Evolutionary conservation across 441 rosid genomes (phyloP), one percentile per base, ranked within the genome.

Genomic region (Kokia cookei): DNA sequence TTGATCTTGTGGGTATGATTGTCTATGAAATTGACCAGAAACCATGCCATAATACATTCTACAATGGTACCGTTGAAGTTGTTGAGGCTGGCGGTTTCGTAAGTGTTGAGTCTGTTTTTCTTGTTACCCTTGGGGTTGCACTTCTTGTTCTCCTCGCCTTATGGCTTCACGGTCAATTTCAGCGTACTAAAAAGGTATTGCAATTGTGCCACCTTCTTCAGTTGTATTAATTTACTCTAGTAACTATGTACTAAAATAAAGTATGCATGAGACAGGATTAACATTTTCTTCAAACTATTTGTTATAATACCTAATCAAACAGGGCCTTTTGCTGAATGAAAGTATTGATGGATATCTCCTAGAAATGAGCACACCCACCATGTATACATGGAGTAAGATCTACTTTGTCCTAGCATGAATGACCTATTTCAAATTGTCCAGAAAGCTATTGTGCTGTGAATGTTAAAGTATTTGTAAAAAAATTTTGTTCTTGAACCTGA

Each of bases 31-130:
- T 96, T 66, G 87, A 90, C 79, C 89, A 90, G 77, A 88, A 90
- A 65, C 90, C 97, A 32, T 89, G 80, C 82, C 97, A 91, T 77
- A 96, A 81, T 80, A 85, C 85, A 54, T 93, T 93, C 83, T 92
- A 89, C 79, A 96, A 96, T 73, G 97, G 97, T 75, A 93, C 98
- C 80, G 83, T 96, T 43, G 99, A 96, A 88, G 98, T 93, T 50
- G 89, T 89, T 66, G 98, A 96, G 76, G 84, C 89, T 58, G 99
- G 96, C 61, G 93, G 89, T 69, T 86, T 93, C 79, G 75, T 93
- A 75, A 93, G 94, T 71, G 79, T 91, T 17, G 99, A 96, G 78
- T 93, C 98, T 22, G 97, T 96, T 71, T 93, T 96, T 80, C 94
- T 96, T 55, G 71, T 90, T 48, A 90, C 96, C 70, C 97, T 93